Evolutionary conservation across 257 asterid genomes (phyloP).

Genomic region (Coffea canephora): DNA sequence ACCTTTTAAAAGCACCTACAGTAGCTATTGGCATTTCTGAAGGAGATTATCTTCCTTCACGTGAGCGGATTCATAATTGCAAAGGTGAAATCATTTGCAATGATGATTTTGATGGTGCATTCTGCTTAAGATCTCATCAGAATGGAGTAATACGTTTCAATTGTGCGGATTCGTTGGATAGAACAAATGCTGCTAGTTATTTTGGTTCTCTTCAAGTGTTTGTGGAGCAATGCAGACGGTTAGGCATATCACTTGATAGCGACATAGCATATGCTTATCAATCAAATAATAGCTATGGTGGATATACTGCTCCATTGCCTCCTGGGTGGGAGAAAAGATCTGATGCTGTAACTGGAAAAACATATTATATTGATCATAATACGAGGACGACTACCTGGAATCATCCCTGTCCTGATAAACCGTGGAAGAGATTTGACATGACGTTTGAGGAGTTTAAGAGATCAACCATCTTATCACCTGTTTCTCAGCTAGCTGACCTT

Average conservation of each 20-base stretch:
- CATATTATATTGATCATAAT: slow-evolving; percentile 94
- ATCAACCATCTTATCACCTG: slow-evolving; percentile 86
- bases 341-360: slow-evolving; percentile 92
- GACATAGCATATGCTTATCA: slow-evolving; percentile 76
- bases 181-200: slow-evolving; percentile 99
- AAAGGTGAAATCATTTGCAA: slow-evolving; percentile 84
- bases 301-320: slow-evolving; percentile 93
- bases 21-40: slow-evolving; percentile 72
- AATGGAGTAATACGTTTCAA: slow-evolving; percentile 97
- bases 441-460: slow-evolving; percentile 95
- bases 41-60: slow-evolving; percentile 92
- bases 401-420: slow-evolving; percentile 99
- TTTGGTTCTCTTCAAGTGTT: slow-evolving; percentile 98
- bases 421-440: slow-evolving; percentile 99
- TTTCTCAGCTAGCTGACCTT: slow-evolving; percentile 82
- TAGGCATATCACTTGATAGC: slow-evolving; percentile 95
- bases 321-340: slow-evolving; percentile 98
- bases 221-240: slow-evolving; percentile 93
- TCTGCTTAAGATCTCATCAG: slow-evolving; percentile 96
- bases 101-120: slow-evolving; percentile 83
- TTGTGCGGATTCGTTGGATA: slow-evolving; percentile 97
- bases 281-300: slow-evolving; percentile 58
- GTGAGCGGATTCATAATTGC: slow-evolving; percentile 75
- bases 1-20: slow-evolving; percentile 90
- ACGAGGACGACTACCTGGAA: slow-evolving; percentile 97